Base-by-base conservation (phyloP, 306 rosid genomes). In the Hylodesmum podocarpum region DNA sequence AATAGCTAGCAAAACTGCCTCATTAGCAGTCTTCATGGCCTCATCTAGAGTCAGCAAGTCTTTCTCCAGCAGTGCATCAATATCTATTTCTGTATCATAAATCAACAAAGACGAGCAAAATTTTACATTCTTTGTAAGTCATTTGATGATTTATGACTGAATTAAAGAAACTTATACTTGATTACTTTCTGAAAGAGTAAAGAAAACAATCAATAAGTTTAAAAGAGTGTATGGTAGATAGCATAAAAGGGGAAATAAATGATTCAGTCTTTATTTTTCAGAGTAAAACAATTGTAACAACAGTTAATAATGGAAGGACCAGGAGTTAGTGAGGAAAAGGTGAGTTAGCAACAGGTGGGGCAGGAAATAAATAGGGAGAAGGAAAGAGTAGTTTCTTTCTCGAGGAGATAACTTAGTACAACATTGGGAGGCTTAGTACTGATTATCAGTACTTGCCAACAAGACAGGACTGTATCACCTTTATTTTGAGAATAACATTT, bases 11-110 rank as follows among this genome's bases (percentile, higher is more conserved):
- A 90, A 83, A 73, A 92, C 98, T 70, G 96, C 98, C 86, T 86
- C 88, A 84, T 95, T 95, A 51, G 98, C 91, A 76, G 91, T 90
- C 85, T 84, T 95, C 83, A 95, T 83, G 77, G 97, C 97, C 85
- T 95, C 98, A 58, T 95, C 97, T 62, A 95, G 88, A 78, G 98
- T 95, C 76, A 92, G 87, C 85, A 95, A 78, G 86, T 95, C 97
- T 82, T 89, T 95, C 83, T 88, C 79, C 11, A 95, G 94, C 82
- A 92, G 89, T 78, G 86, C 84, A 77, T 95, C 90, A 11, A 90
- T 78, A 84, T 92, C 96, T 76, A 95, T 82, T 81, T 91, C 98
- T 95, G 90, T 78, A 71, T 36, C 66, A 64, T 29, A 83, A 43
- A 69, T 65, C 79, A 78, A 62, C 46, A 68, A 41, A 19, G 46